These are phyloP conservation scores for Calendula officinalis DNA, from an alignment of 129 eudicot genomes.

Conservation along the genomic window DNA sequence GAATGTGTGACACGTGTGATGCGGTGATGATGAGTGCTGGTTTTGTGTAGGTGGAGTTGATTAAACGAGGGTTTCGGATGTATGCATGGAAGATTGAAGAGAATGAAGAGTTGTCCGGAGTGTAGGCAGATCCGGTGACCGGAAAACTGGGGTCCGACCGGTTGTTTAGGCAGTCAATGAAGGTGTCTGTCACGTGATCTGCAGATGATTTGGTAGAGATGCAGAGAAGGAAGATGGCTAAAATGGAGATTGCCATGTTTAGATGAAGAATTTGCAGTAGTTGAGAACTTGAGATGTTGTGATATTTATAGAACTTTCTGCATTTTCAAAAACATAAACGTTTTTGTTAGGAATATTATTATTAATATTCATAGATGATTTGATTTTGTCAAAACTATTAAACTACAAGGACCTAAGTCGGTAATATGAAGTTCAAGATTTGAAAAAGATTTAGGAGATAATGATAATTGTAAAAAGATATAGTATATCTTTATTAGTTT, in stretches of 20 bases:
- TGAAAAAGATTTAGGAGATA: too few relatives aligned
- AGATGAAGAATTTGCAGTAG: background rate
- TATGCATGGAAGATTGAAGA: slow-evolving; percentile 8
- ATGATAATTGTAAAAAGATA: too few relatives aligned
- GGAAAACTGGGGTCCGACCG: slow-evolving; percentile 7
- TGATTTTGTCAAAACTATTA: too few relatives aligned
- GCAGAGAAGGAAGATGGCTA: background rate
- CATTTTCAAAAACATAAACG: too few relatives aligned
- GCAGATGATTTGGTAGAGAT: slow-evolving; percentile 8
- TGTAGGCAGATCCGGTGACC: slow-evolving; percentile 1
- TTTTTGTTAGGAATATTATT: too few relatives aligned
- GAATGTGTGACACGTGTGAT: slow-evolving; percentile 14
- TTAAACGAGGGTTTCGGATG: slow-evolving; percentile 19
- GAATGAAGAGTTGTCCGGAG: slow-evolving; percentile 14
- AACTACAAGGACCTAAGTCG: too few relatives aligned
- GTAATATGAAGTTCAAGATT: too few relatives aligned
- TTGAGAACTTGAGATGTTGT: background rate
- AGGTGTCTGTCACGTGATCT: background rate
- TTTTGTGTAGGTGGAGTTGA: background rate
- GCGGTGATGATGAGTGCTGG: slow-evolving; percentile 15
- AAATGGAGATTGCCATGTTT: slow-evolving; percentile 8
- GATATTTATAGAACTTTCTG: slow-evolving; percentile 2
- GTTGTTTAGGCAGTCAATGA: slow-evolving; percentile 6
- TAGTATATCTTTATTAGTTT: too few relatives aligned
- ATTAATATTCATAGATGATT: too few relatives aligned